Conservation (phyloP, 495 filamentous ascomycete genomes). For the Penicillium egyptiacum region DNA sequence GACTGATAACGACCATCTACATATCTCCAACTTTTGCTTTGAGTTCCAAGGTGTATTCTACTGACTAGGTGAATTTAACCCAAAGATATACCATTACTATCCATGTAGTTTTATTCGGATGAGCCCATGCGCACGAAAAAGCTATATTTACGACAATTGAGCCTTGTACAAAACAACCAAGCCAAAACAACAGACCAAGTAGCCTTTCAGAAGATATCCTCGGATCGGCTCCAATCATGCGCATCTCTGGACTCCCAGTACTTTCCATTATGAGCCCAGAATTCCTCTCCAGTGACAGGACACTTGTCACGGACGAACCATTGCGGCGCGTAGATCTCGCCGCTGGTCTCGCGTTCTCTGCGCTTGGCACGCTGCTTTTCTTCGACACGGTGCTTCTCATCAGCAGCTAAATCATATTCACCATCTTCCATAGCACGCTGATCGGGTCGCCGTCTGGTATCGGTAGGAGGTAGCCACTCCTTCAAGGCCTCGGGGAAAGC, state of each 20-base stretch:
- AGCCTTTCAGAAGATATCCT: conserved; percentile 60
- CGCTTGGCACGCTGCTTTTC: conserved; percentile 85
- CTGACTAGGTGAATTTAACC: no score
- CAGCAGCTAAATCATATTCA: conserved; percentile 86
- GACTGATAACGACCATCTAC: conserved; percentile 7
- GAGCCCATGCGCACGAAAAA: background rate
- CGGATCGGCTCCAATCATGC: conserved; percentile 54
- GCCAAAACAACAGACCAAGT: background rate
- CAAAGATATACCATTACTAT: background rate
- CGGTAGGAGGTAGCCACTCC: conserved; percentile 80
- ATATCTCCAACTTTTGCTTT: background rate
- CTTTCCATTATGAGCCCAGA: conserved; percentile 82
- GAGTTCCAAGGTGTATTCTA: background rate
- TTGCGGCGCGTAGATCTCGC: conserved; percentile 77
- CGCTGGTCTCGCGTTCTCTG: conserved; percentile 67
- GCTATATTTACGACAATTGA: conserved; percentile 17
- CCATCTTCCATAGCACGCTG: conserved; percentile 99
- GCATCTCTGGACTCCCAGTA: conserved; percentile 71
- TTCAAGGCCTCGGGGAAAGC: conserved; percentile 73
- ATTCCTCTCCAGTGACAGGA: conserved; percentile 81
- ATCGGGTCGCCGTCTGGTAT: conserved; percentile 86
- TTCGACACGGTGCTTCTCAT: conserved; percentile 93
- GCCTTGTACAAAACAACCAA: conserved; percentile 20
- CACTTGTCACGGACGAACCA: conserved; percentile 79
- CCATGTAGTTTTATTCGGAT: background rate